Conservation (phyloP, 2,329 filamentous ascomycete species). For the Trichoderma sp. region DNA sequence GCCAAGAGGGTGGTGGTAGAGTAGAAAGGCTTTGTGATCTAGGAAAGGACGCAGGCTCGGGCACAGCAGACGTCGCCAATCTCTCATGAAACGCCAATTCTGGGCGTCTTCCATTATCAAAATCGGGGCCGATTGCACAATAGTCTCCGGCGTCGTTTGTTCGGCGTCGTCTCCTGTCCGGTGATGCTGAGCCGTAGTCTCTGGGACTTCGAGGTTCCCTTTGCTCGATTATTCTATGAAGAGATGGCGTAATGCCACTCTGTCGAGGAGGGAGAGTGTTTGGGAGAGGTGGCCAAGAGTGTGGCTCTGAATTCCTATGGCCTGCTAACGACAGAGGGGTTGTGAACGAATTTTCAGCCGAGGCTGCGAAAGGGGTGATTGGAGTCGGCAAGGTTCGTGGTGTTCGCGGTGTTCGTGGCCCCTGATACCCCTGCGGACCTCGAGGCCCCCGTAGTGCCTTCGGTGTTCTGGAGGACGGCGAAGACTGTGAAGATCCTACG, state of each 20-base stretch:
- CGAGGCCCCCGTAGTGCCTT: neutral
- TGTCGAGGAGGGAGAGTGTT: slow-evolving; percentile 32
- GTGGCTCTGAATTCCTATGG: slow-evolving; percentile 26
- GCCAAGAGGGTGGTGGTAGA: slow-evolving; percentile 50
- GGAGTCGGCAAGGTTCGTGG: neutral
- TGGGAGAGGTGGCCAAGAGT: slow-evolving; percentile 26
- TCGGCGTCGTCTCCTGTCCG: slow-evolving; percentile 64
- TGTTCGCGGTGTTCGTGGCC: neutral
- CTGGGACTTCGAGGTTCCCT: slow-evolving; percentile 35
- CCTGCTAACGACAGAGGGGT: slow-evolving; percentile 36
- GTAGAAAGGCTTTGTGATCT: slow-evolving; percentile 39
- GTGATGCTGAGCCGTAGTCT: slow-evolving; percentile 44
- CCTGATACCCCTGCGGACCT: neutral
- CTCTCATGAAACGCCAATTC: slow-evolving; percentile 19
- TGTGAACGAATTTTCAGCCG: slow-evolving; percentile 42
- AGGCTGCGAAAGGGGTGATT: neutral
- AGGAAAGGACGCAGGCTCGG: slow-evolving; percentile 35
- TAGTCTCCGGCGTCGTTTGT: slow-evolving; percentile 48
- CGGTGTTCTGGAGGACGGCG: neutral
- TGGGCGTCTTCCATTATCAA: neutral
- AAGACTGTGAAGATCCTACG: neutral
- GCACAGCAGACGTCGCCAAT: slow-evolving; percentile 29
- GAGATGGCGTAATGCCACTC: slow-evolving; percentile 32
- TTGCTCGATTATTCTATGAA: slow-evolving; percentile 28
- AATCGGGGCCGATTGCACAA: slow-evolving; percentile 29